These are phyloP conservation scores for Przewalskia tangutica DNA, from an alignment of 257 asterid species.

Conservation along the genomic window DNA sequence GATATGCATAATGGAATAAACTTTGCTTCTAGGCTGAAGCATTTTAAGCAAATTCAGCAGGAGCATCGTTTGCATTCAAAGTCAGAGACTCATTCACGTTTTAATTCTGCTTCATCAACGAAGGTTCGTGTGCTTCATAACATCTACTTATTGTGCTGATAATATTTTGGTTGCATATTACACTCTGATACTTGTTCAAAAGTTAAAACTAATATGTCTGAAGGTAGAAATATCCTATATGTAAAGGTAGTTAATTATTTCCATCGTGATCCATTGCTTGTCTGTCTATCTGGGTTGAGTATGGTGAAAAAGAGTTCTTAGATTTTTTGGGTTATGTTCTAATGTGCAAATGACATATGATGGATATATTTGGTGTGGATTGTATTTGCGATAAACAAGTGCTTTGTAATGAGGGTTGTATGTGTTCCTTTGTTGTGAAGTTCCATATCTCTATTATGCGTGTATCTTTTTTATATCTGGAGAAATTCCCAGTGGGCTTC, in stretches of 20 bases:
- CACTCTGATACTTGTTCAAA: not conserved
- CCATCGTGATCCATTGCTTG: not conserved
- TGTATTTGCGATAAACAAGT: not conserved
- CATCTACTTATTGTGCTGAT: not conserved
- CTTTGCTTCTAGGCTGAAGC: slow-evolving; percentile 57
- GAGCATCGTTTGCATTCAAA: slow-evolving; percentile 61
- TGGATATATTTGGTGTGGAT: not conserved
- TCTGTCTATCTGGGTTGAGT: not conserved
- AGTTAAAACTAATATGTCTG: not conserved
- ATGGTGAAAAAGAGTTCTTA: not conserved
- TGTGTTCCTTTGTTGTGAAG: not conserved
- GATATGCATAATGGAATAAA: slow-evolving; percentile 45
- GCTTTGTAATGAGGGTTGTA: not conserved
- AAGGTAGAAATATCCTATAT: not conserved
- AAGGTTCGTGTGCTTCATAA: slow-evolving; percentile 40
- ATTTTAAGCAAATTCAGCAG: slow-evolving; percentile 67
- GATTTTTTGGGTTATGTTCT: not conserved
- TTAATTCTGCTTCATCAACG: slow-evolving; percentile 35
- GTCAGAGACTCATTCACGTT: slow-evolving; percentile 35
- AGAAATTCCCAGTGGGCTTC: not conserved
- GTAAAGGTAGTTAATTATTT: not conserved
- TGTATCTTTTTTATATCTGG: not conserved
- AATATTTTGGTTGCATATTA: not conserved
- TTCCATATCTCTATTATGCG: not conserved
- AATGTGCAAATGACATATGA: not conserved